Evolutionary conservation across 2,329 filamentous ascomycete genomes (phyloP), one percentile per base, ranked within the genome.

Genomic region (Phialophora verrucosa): DNA sequence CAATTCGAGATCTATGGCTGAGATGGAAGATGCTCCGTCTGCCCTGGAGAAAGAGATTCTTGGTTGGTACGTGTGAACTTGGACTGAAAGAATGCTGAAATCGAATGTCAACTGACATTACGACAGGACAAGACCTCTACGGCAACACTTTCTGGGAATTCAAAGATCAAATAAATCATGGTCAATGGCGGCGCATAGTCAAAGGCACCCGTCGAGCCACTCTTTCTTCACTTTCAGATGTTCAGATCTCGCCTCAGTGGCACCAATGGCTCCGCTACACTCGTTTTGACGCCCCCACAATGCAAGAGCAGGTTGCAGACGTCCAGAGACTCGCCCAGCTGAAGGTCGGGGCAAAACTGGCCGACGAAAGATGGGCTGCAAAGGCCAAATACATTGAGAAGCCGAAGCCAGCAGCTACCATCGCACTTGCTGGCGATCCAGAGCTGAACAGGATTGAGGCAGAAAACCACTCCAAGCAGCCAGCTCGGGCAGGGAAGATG

Each of bases 71-170:
- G 77, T 75, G 11, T 75, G 11, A 53, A 35, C 31, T 29, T 35
- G 49, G 27, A 29, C 2, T 17, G 25, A 20, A 25, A 23, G n/a
- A n/a, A 35, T 20, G n/a, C 14, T 31, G 62, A 59, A 38, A 63
- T 31, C 62, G 58, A 58, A 61, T 17, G 49, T 7, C 10, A 12
- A 44, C 60, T 62, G 51, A 62, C 42, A 42, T 63, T 14, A 44
- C 65, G 47, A 35, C 72, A 87, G 87, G 87, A 74, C 80, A 82
- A 70, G 87, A 90, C 76, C 81, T 90, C 56, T 75, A 82, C 23
- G 87, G 87, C 67, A 89, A 89, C 76, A 89, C 87, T 10, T 90
- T 84, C 76, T 90, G 87, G 87, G 87, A 88, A 73, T 89, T 89
- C 76, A 85, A 85, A 73, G 86, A 88, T 73, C 77, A 80, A 20